Conservation (phyloP, 805 yeast species). For the Candida xyloterini region DNA sequence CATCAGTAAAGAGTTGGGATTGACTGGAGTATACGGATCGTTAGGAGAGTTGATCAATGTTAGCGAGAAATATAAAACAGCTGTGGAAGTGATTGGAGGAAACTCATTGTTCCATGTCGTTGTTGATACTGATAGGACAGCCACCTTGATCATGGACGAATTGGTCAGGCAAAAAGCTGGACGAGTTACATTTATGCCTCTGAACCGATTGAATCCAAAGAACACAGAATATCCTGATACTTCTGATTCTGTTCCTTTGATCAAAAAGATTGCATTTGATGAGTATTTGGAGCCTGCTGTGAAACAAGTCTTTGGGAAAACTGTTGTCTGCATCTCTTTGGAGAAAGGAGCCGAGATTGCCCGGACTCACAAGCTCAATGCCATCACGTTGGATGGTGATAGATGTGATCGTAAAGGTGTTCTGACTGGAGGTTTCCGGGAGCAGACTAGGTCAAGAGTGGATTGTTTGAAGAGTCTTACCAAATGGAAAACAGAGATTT, state of each 20-base stretch:
- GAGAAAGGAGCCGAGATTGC: constrained; percentile 68
- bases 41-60: constrained; percentile 80
- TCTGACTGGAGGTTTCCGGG: constrained; percentile 84
- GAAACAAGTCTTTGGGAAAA: constrained; percentile 74
- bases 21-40: constrained; percentile 75
- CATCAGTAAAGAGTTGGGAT: constrained; percentile 56
- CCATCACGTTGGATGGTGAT: constrained; percentile 92
- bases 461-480: constrained; percentile 63
- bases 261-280: constrained; percentile 67
- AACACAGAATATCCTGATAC: constrained; percentile 56
- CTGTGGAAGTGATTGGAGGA: constrained; percentile 90
- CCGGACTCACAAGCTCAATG: constrained; percentile 54
- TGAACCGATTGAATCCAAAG: constrained; percentile 58
- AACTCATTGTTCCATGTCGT: constrained; percentile 81
- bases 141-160: constrained; percentile 74
- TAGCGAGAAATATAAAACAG: constrained; percentile 76
- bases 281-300: constrained; percentile 61
- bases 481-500: constrained; percentile 48
- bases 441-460: constrained; percentile 61
- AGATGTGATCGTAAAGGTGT: constrained; percentile 81
- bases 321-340: constrained; percentile 71
- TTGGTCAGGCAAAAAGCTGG: constrained; percentile 69
- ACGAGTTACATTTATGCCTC: constrained; percentile 86
- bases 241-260: constrained; percentile 70
- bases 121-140: constrained; percentile 84